phyloP scores from a whole-genome alignment of 2,329 filamentous ascomycete genomes.

The Exutisphaerella laricina region DNA sequence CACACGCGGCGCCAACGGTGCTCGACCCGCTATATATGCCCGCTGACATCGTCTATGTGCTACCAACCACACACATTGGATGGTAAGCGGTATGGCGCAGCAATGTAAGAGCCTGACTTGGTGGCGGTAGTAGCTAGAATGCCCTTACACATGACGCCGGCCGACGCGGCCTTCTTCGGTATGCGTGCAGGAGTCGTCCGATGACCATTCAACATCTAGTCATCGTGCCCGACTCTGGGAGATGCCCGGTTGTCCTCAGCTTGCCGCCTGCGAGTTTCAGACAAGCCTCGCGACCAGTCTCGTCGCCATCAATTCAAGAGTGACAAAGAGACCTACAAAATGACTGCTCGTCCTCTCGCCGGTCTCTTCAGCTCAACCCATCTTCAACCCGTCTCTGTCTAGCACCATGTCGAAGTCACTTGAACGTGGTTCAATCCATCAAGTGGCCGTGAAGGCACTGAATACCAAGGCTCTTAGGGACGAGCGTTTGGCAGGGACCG shows the following conservation, averaged over 20 bases:
- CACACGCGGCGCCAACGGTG: slow-evolving; percentile 2
- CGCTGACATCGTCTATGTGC: slow-evolving; percentile 16
- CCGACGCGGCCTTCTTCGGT: slow-evolving; percentile 18
- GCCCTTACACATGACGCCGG: slow-evolving; percentile 8
- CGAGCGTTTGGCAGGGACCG: slow-evolving; percentile 24
- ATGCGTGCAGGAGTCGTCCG: slow-evolving; percentile 14
- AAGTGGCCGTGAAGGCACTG: slow-evolving; percentile 23
- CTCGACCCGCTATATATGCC: slow-evolving; percentile 14
- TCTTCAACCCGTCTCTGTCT: slow-evolving; percentile 1
- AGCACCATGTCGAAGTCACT: slow-evolving; percentile 16
- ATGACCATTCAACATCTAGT: slow-evolving; percentile 5
- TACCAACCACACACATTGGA: slow-evolving; percentile 15
- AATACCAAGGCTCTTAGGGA: slow-evolving; percentile 25
- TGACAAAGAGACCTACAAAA: slow-evolving; percentile 12
- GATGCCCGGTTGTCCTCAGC: slow-evolving; percentile 9
- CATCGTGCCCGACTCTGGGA: slow-evolving; percentile 1
- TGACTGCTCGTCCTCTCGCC: slow-evolving; percentile 13
- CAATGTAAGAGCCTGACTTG: slow-evolving; percentile 9
- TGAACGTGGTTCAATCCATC: slow-evolving; percentile 23
- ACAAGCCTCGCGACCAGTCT: neutral
- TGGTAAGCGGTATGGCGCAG: slow-evolving; percentile 14
- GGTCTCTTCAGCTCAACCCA: neutral
- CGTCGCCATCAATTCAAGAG: slow-evolving; percentile 1
- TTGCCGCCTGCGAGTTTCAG: slow-evolving; percentile 4
- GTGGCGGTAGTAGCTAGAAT: slow-evolving; percentile 16